These are phyloP conservation scores for Leucocoprinus birnbaumii DNA, from an alignment of 768 basidiomycete genomes.

Conservation along the genomic window DNA sequence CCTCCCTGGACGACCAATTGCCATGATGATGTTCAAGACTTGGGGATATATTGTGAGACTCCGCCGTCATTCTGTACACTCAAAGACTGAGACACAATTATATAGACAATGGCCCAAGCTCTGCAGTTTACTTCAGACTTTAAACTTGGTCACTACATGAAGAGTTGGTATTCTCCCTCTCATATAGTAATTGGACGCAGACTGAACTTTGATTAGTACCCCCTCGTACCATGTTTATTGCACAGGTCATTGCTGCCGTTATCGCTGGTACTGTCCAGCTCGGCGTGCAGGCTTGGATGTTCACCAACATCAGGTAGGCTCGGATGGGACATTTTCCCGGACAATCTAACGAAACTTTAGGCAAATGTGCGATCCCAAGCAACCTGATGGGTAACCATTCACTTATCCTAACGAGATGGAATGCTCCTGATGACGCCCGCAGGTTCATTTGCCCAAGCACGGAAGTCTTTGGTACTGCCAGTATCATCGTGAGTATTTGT, in stretches of 20 bases:
- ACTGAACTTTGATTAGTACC: constrained; percentile 36
- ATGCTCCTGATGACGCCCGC: background rate
- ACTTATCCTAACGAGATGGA: background rate
- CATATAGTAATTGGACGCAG: background rate
- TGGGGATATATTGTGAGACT: constrained; percentile 45
- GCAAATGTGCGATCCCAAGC: constrained; percentile 41
- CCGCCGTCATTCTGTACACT: background rate
- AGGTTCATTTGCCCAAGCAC: constrained; percentile 52
- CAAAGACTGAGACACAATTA: background rate
- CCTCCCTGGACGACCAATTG: constrained; percentile 65
- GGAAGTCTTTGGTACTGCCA: constrained; percentile 53
- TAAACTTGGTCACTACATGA: constrained; percentile 73
- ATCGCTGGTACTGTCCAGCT: constrained; percentile 66
- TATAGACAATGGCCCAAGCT: constrained; percentile 53
- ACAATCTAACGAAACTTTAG: constrained; percentile 18
- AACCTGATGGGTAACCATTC: constrained; percentile 37
- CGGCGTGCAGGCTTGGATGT: constrained; percentile 66
- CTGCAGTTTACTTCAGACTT: constrained; percentile 59
- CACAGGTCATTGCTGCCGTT: constrained; percentile 51
- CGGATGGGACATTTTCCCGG: background rate
- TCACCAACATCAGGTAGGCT: constrained; percentile 40
- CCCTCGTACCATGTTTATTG: constrained; percentile 53
- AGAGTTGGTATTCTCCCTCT: constrained; percentile 49
- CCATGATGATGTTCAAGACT: constrained; percentile 72
- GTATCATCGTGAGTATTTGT: constrained; percentile 47